phyloP scores from a whole-genome alignment of 2,329 filamentous ascomycete genomes.

The Sphaerulina musiva region DNA sequence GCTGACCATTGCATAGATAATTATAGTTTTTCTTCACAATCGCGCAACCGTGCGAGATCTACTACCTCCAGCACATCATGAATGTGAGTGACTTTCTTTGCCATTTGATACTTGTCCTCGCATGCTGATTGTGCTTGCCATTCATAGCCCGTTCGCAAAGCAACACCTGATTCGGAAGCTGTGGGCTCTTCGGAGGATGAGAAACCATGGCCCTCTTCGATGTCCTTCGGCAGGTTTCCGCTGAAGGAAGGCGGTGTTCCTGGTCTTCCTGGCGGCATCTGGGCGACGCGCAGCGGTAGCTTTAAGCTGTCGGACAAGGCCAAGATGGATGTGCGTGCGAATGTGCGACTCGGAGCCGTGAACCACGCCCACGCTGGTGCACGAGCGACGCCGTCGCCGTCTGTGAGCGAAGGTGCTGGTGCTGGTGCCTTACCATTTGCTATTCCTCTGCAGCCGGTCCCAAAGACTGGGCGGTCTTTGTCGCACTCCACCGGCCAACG shows the following conservation, averaged over 20 bases:
- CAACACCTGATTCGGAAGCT: constrained; percentile 90
- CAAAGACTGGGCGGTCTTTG: constrained; percentile 89
- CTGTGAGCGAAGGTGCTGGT: constrained; percentile 30
- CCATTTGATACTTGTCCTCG: neutral
- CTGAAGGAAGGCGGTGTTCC: constrained; percentile 31
- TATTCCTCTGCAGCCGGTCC: constrained; percentile 81
- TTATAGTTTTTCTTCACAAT: constrained; percentile 4
- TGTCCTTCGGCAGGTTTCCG: constrained; percentile 43
- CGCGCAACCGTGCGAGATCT: neutral
- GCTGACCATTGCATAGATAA: constrained; percentile 14
- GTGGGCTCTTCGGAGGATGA: constrained; percentile 94
- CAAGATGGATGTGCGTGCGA: constrained; percentile 25
- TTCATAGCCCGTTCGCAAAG: constrained; percentile 55
- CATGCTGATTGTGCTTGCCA: constrained; percentile 10
- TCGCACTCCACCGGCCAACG: constrained; percentile 67
- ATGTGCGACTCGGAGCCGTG: constrained; percentile 33
- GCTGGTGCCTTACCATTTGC: constrained; percentile 67
- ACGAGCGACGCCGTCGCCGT: constrained; percentile 34
- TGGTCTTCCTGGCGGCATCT: constrained; percentile 40
- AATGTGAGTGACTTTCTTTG: constrained; percentile 19
- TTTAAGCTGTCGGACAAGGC: constrained; percentile 31
- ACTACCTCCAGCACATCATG: constrained; percentile 11
- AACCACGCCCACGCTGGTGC: constrained; percentile 11
- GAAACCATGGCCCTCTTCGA: constrained; percentile 47
- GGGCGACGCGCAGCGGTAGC: constrained; percentile 29